Percentiles rank a stretch among this genome's conserved stretches.
Conservation (phyloP, 305 asterid genomes). For the Plantago coronopus region DNA sequence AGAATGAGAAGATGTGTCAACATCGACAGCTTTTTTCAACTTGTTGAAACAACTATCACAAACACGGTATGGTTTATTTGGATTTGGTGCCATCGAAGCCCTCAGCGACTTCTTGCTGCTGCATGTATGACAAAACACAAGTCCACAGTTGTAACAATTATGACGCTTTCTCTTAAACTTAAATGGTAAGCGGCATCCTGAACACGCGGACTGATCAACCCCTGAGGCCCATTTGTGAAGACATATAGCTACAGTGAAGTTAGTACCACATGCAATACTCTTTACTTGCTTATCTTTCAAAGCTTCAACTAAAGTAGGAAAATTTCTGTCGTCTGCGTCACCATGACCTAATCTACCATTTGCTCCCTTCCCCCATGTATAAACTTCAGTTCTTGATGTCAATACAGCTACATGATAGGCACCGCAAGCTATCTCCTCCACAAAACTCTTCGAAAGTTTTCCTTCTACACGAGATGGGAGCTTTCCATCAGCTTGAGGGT, state of each 20-base stretch:
- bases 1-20: slow-evolving; percentile 50
- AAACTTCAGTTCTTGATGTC: slow-evolving; percentile 85
- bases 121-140: slow-evolving; percentile 83
- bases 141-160: slow-evolving; percentile 89
- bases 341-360: slow-evolving; percentile 94
- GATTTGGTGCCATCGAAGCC: slow-evolving; percentile 92
- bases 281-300: slow-evolving; percentile 86
- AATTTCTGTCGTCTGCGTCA: slow-evolving; percentile 72
- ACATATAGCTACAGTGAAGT: slow-evolving; percentile 76
- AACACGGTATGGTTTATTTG: slow-evolving; percentile 81
- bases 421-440: slow-evolving; percentile 90
- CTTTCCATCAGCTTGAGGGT: slow-evolving; percentile 79
- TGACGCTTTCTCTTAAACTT: slow-evolving; percentile 87
- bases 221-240: slow-evolving; percentile 92
- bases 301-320: slow-evolving; percentile 76
- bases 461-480: slow-evolving; percentile 78
- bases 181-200: slow-evolving; percentile 79
- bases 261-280: slow-evolving; percentile 82
- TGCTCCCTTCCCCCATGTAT: slow-evolving; percentile 92
- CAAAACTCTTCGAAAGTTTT: slow-evolving; percentile 58
- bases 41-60: slow-evolving; percentile 74
- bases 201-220: slow-evolving; percentile 85
- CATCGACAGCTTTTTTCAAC: slow-evolving; percentile 57
- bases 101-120: slow-evolving; percentile 81
- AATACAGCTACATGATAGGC: slow-evolving; percentile 87